Evolutionary conservation across 257 asterid genomes (phyloP).

Genomic region (Schizonepeta tenuifolia): DNA sequence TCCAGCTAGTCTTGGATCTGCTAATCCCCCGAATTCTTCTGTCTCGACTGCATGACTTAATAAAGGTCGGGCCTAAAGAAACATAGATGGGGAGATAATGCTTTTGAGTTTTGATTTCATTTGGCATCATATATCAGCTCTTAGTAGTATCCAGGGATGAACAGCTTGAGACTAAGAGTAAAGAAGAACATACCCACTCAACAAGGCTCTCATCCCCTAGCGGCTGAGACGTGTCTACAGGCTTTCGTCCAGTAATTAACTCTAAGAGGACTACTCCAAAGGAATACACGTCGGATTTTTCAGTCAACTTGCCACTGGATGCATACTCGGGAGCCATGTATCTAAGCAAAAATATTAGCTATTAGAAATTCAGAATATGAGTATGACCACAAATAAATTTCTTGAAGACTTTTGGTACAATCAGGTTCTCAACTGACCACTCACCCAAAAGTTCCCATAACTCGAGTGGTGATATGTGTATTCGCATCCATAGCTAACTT

Average conservation of each 20-base stretch:
- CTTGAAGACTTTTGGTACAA: neutral
- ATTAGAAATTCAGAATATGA: neutral
- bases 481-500: conserved; percentile 80
- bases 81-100: conserved; percentile 13
- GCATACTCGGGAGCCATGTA: conserved; percentile 99
- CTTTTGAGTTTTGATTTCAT: neutral
- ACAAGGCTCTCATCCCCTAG: conserved; percentile 91
- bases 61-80: conserved; percentile 88
- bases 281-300: conserved; percentile 83
- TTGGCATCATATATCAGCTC: neutral
- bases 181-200: conserved; percentile 77
- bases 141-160: neutral
- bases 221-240: conserved; percentile 92
- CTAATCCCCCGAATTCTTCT: conserved; percentile 58
- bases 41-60: conserved; percentile 68
- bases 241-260: conserved; percentile 86
- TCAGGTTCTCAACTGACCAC: conserved; percentile 25
- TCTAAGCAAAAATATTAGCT: conserved; percentile 44
- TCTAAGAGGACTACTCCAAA: conserved; percentile 94
- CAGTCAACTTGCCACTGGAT: conserved; percentile 90
- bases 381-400: conserved; percentile 10
- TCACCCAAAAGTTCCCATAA: conserved; percentile 97
- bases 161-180: conserved; percentile 1
- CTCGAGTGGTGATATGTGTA: conserved; percentile 86
- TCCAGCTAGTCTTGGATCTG: conserved; percentile 76